These are phyloP conservation scores for Microthlaspi erraticum DNA, from an alignment of 345 rosid genomes.

Conservation along the genomic window DNA sequence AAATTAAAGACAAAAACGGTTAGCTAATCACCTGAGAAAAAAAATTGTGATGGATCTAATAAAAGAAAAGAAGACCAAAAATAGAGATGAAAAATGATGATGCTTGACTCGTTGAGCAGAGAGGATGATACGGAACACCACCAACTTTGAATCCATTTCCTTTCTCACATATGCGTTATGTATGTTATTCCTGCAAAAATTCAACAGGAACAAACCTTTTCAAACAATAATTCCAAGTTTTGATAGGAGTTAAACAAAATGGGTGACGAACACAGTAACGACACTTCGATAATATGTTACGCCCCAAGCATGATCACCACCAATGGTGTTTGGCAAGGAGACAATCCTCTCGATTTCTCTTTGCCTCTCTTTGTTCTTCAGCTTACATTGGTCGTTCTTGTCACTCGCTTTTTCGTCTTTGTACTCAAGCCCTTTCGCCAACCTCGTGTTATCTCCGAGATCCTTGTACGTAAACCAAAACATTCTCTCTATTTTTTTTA, in stretches of 20 bases:
- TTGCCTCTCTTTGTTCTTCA: conserved; percentile 93
- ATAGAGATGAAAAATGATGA: conserved; percentile 32
- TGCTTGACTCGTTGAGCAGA: conserved; percentile 39
- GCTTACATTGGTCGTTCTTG: conserved; percentile 67
- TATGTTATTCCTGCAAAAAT: conserved; percentile 33
- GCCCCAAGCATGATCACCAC: conserved; percentile 94
- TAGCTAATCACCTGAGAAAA: conserved; percentile 30
- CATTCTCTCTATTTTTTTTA: neutral
- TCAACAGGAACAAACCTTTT: conserved; percentile 19
- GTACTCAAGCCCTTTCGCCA: conserved; percentile 85
- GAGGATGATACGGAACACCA: conserved; percentile 45
- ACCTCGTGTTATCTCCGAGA: conserved; percentile 90
- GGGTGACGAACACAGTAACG: conserved; percentile 37
- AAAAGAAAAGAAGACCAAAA: conserved; percentile 43
- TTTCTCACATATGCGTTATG: conserved; percentile 25
- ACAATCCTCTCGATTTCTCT: conserved; percentile 87
- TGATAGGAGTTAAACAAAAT: conserved; percentile 24
- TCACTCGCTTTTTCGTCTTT: conserved; percentile 74
- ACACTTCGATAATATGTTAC: conserved; percentile 66
- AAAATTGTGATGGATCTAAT: conserved; percentile 22
- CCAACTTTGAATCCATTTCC: conserved; percentile 38
- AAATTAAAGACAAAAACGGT: neutral
- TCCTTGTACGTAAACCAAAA: conserved; percentile 56
- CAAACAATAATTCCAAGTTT: conserved; percentile 27
- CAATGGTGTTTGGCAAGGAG: conserved; percentile 98